Conservation (phyloP, 148 eudicot genomes). For the Drosera capensis region DNA sequence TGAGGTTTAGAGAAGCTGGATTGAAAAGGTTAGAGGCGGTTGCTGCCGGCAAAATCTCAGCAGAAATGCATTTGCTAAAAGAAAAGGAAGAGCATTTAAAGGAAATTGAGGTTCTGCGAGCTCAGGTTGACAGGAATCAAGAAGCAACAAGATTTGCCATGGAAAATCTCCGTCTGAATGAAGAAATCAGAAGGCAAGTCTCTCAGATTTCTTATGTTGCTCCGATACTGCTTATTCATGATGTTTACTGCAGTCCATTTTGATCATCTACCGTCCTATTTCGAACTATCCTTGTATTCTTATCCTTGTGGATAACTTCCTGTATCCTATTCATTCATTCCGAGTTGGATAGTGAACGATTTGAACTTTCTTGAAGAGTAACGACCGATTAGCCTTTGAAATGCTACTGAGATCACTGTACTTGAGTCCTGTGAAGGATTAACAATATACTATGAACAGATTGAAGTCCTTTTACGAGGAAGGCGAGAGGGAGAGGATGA, state of each 20-base stretch:
- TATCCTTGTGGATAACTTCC: too few relatives aligned
- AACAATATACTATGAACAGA: slow-evolving; percentile 24
- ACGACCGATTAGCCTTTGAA: too few relatives aligned
- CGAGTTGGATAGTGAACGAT: too few relatives aligned
- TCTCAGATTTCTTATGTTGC: not conserved
- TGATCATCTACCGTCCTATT: too few relatives aligned
- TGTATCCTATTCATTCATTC: too few relatives aligned
- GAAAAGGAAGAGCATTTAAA: slow-evolving; percentile 80
- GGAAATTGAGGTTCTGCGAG: slow-evolving; percentile 74
- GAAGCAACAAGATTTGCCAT: slow-evolving; percentile 97
- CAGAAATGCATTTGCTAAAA: slow-evolving; percentile 70
- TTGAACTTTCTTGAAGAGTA: too few relatives aligned
- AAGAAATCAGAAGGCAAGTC: slow-evolving; percentile 81
- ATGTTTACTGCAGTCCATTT: too few relatives aligned
- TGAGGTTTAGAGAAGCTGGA: slow-evolving; percentile 86
- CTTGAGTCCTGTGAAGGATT: too few relatives aligned
- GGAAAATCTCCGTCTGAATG: slow-evolving; percentile 89
- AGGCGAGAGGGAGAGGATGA: slow-evolving; percentile 85
- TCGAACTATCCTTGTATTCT: too few relatives aligned
- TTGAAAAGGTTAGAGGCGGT: slow-evolving; percentile 84
- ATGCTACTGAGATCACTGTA: too few relatives aligned
- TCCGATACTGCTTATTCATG: too few relatives aligned
- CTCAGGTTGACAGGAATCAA: slow-evolving; percentile 73
- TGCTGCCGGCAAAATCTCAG: slow-evolving; percentile 87
- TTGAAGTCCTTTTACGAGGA: slow-evolving; percentile 78